Conservation (phyloP, 1,139 yeast genomes). For the Debaryomyces singareniensis region DNA sequence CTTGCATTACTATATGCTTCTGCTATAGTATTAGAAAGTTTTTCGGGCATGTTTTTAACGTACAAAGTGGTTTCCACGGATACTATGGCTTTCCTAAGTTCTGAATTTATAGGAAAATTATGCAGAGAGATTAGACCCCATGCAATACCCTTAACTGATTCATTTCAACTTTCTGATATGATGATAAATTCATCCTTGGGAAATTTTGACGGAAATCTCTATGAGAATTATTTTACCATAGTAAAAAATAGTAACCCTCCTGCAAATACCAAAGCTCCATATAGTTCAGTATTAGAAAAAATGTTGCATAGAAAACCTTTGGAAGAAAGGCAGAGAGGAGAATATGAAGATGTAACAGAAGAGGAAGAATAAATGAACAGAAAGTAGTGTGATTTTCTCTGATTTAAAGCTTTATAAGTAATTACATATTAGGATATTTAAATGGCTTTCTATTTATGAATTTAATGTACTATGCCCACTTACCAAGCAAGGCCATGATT, state of each 20-base stretch:
- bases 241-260: conserved; percentile 37
- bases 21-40: conserved; percentile 28
- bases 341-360: conserved; percentile 21
- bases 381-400: not conserved
- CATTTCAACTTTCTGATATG: conserved; percentile 44
- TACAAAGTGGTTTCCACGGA: conserved; percentile 27
- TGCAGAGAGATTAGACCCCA: conserved; percentile 43
- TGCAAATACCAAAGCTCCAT: conserved; percentile 32
- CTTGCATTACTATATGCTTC: conserved; percentile 25
- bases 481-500: conserved; percentile 34
- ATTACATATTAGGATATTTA: not conserved
- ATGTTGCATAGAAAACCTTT: conserved; percentile 34
- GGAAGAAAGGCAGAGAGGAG: conserved; percentile 38
- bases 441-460: too few relatives aligned
- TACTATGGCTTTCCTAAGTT: conserved; percentile 26
- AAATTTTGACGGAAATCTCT: conserved; percentile 39
- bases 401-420: too few relatives aligned
- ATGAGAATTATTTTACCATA: conserved; percentile 38
- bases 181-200: conserved; percentile 39
- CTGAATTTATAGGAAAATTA: conserved; percentile 22
- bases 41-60: conserved; percentile 36
- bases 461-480: conserved; percentile 39
- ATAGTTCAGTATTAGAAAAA: conserved; percentile 25
- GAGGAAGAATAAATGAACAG: conserved; percentile 3
- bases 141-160: conserved; percentile 40